Percentiles rank a stretch among this genome's conserved stretches.
phyloP scores from a whole-genome alignment of 2,329 filamentous ascomycete species.

The Tolypocladium paradoxum region DNA sequence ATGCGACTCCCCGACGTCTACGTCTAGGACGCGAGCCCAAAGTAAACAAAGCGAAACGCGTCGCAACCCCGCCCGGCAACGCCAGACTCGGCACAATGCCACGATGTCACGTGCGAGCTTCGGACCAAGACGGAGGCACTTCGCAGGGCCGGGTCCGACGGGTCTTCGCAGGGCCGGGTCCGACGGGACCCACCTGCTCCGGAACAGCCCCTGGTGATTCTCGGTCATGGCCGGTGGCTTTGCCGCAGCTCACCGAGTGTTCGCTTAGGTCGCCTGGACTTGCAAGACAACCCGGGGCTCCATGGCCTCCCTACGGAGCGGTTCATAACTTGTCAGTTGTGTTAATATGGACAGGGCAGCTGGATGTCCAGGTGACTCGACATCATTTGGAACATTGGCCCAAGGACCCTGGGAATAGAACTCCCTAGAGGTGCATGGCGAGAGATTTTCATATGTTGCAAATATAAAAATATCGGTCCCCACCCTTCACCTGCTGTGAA shows the following conservation, averaged over 20 bases:
- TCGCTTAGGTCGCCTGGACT: background rate
- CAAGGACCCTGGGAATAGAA: background rate
- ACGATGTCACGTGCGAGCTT: conserved; percentile 9
- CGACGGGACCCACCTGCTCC: background rate
- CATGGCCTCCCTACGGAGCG: background rate
- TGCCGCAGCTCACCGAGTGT: background rate
- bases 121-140: background rate
- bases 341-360: background rate
- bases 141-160: no score
- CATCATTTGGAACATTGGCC: background rate
- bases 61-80: conserved; percentile 9
- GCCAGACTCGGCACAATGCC: background rate
- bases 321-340: background rate
- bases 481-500: background rate
- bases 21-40: background rate
- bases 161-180: no score
- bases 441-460: background rate
- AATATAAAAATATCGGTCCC: background rate
- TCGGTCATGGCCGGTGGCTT: background rate
- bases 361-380: background rate
- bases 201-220: background rate
- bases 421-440: background rate
- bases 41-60: conserved; percentile 13
- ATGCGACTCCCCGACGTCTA: background rate
- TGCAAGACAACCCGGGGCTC: background rate